Conservation (phyloP, 768 basidiomycete genomes). For the Lactarius hengduanensis region DNA sequence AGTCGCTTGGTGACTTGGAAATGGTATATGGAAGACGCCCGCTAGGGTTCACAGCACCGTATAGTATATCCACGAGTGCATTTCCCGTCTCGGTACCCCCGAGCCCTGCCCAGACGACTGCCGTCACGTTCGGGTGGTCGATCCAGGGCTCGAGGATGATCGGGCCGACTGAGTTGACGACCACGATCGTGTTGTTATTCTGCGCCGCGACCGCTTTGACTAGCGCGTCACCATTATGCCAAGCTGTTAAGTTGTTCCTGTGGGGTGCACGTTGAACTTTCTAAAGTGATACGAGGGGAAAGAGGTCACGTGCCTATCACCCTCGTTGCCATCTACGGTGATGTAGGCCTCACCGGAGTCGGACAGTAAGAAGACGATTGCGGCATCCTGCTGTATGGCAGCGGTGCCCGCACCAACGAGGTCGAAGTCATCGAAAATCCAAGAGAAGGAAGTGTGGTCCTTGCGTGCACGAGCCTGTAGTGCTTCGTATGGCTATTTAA, state of each 20-base stretch:
- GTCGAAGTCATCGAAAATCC: slow-evolving; percentile 71
- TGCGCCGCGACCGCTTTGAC: slow-evolving; percentile 60
- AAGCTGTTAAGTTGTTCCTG: slow-evolving; percentile 41
- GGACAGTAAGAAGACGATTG: slow-evolving; percentile 48
- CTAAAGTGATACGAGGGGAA: not conserved
- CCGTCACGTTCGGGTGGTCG: slow-evolving; percentile 69
- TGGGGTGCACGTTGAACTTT: not conserved
- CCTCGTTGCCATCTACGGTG: slow-evolving; percentile 57
- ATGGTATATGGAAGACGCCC: slow-evolving; percentile 74
- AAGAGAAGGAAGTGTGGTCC: slow-evolving; percentile 63
- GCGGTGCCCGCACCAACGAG: slow-evolving; percentile 43
- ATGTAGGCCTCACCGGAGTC: slow-evolving; percentile 47
- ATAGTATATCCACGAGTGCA: slow-evolving; percentile 73
- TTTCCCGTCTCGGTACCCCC: slow-evolving; percentile 67
- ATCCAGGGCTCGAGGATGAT: slow-evolving; percentile 70
- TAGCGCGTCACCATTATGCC: slow-evolving; percentile 38
- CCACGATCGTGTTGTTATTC: slow-evolving; percentile 76
- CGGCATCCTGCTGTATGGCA: slow-evolving; percentile 48
- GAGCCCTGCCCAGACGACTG: slow-evolving; percentile 51
- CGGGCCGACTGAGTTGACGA: slow-evolving; percentile 77
- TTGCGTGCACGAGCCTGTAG: slow-evolving; percentile 70
- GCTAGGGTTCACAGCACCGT: slow-evolving; percentile 71
- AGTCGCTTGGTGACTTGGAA: slow-evolving; percentile 55
- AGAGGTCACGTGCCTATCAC: slow-evolving; percentile 49
- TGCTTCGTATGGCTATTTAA: slow-evolving; percentile 67